These are phyloP conservation scores for Eimeria necatrix DNA, from an alignment of 169 alveolate species.

Conservation along the genomic window DNA sequence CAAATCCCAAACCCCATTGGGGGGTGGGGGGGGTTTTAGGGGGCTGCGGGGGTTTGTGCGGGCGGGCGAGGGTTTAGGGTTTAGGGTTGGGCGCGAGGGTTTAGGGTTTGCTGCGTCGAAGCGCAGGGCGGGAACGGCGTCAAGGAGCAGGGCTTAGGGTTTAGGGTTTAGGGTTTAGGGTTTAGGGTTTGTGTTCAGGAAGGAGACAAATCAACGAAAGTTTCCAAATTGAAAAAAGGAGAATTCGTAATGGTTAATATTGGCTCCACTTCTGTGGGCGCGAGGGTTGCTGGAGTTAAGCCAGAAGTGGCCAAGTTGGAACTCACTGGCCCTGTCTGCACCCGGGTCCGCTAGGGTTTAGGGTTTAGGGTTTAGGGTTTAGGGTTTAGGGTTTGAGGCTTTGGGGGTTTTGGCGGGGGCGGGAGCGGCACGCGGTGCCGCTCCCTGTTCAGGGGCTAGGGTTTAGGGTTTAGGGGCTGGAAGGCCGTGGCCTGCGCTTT, in stretches of 20 bases:
- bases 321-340: slow-evolving; percentile 95
- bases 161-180: slow-evolving; percentile 15
- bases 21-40: not conserved
- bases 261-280: slow-evolving; percentile 98
- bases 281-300: slow-evolving; percentile 95
- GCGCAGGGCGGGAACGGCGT: not conserved
- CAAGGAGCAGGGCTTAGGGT: not conserved
- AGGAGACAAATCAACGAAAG: slow-evolving; percentile 95
- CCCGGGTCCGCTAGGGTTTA: slow-evolving; percentile 85
- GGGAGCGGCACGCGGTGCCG: not conserved
- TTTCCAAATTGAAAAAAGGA: slow-evolving; percentile 96
- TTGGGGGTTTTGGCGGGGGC: not conserved
- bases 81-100: not conserved
- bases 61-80: not conserved
- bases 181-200: slow-evolving; percentile 63
- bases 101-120: not conserved
- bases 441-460: slow-evolving; percentile 10
- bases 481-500: not conserved
- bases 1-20: not conserved
- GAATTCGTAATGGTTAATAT: slow-evolving; percentile 98
- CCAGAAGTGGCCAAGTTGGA: slow-evolving; percentile 95
- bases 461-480: not conserved
- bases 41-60: not conserved
- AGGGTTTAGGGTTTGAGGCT: not conserved
- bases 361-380: slow-evolving; percentile 35